phyloP scores from a whole-genome alignment of 805 yeast species.

The Starmerella stigmatis region DNA sequence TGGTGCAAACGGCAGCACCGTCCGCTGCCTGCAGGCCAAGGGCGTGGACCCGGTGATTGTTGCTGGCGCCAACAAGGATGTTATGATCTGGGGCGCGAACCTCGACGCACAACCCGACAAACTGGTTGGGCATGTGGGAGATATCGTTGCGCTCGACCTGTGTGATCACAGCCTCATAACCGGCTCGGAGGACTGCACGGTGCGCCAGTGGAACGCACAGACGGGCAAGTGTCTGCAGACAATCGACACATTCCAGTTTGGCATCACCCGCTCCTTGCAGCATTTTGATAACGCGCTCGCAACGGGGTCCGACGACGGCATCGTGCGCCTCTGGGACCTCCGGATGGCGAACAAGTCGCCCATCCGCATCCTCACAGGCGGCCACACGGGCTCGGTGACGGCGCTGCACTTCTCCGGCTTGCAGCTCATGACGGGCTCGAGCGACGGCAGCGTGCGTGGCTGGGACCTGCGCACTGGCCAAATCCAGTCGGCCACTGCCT shows the following conservation, averaged over 20 bases:
- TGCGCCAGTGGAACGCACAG: conserved; percentile 63
- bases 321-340: conserved; percentile 66
- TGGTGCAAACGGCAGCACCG: neutral
- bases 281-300: conserved; percentile 69
- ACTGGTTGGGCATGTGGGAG: conserved; percentile 57
- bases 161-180: conserved; percentile 44
- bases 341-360: conserved; percentile 50
- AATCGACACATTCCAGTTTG: conserved; percentile 42
- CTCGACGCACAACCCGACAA: conserved; percentile 35
- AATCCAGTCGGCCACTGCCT: conserved; percentile 50
- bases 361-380: conserved; percentile 33
- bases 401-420: conserved; percentile 59
- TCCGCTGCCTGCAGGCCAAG: conserved; percentile 6
- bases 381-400: conserved; percentile 62
- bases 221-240: conserved; percentile 62
- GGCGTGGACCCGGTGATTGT: conserved; percentile 16
- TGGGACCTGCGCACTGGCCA: conserved; percentile 69
- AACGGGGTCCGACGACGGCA: conserved; percentile 66
- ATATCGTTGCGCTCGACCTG: conserved; percentile 51
- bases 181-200: conserved; percentile 61
- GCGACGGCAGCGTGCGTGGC: conserved; percentile 51
- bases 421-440: conserved; percentile 52
- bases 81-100: conserved; percentile 14
- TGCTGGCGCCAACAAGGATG: conserved; percentile 13
- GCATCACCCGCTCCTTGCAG: conserved; percentile 51